These are phyloP conservation scores for Eucalyptus brandiana DNA, from an alignment of 345 rosid species.

Conservation along the genomic window DNA sequence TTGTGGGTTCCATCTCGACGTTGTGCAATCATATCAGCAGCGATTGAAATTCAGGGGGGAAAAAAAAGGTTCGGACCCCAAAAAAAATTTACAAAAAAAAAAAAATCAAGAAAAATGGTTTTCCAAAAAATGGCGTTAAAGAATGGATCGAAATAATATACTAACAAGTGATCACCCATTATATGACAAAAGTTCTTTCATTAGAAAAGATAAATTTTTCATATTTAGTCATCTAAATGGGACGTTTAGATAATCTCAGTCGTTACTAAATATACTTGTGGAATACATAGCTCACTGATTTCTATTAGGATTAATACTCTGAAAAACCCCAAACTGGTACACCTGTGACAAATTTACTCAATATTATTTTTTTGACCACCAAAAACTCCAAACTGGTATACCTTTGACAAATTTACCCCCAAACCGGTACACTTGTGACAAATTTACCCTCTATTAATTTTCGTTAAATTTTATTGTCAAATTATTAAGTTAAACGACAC, in stretches of 20 bases:
- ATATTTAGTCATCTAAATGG: background rate
- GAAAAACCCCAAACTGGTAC: too few species aligned
- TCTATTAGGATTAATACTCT: too few species aligned
- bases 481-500: too few species aligned
- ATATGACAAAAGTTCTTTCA: background rate
- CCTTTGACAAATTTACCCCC: too few species aligned
- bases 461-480: too few species aligned
- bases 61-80: too few species aligned
- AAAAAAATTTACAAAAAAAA: too few species aligned
- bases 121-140: background rate
- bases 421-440: too few species aligned
- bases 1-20: background rate
- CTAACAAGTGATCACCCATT: background rate
- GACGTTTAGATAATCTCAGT: rapidly evolving
- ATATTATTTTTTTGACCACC: too few species aligned
- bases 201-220: background rate
- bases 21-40: background rate
- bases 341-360: too few species aligned
- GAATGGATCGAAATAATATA: background rate
- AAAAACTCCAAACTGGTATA: too few species aligned
- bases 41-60: background rate
- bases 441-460: too few species aligned
- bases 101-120: background rate
- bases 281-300: background rate
- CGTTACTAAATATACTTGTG: background rate